A percentile compares a stretch with the other conserved stretches of the same genome.
Conservation (phyloP, 2,329 filamentous ascomycete genomes). For the Phoma herbarum region DNA sequence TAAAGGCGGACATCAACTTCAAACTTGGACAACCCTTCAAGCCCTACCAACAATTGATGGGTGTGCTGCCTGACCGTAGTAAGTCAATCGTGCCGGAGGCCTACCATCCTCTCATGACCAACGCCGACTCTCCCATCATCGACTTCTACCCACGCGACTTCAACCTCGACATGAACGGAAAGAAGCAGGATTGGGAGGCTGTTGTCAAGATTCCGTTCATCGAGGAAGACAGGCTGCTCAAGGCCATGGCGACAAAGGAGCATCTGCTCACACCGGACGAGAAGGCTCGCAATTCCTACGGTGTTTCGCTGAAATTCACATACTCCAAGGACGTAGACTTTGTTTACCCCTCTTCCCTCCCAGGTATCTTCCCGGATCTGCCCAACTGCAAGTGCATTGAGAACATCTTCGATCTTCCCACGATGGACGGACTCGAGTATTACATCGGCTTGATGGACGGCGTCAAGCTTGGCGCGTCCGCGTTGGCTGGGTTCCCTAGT, state of each 20-base stretch:
- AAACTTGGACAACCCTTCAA: conserved; percentile 93
- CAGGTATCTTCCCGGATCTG: conserved; percentile 90
- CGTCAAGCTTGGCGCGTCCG: conserved; percentile 79
- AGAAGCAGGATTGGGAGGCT: conserved; percentile 99
- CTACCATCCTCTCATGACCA: conserved; percentile 94
- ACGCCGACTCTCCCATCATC: conserved; percentile 87
- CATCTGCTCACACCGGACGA: conserved; percentile 79
- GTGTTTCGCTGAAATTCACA: conserved; percentile 91
- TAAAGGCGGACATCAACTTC: conserved; percentile 89
- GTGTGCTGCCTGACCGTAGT: conserved; percentile 94
- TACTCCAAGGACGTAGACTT: conserved; percentile 81
- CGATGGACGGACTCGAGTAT: conserved; percentile 87
- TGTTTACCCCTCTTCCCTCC: conserved; percentile 84
- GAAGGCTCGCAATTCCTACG: conserved; percentile 85
- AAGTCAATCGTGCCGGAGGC: conserved; percentile 91
- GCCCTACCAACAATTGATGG: conserved; percentile 97
- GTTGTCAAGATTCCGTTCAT: conserved; percentile 99
- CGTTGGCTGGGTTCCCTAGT: conserved; percentile 93
- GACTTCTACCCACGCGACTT: conserved; percentile 99
- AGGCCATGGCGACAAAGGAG: conserved; percentile 87
- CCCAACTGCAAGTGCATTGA: conserved; percentile 88
- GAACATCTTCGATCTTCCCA: conserved; percentile 95
- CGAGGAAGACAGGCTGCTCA: conserved; percentile 84
- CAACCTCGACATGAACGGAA: conserved; percentile 98
- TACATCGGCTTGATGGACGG: conserved; percentile 85